phyloP scores from a whole-genome alignment of 2,329 filamentous ascomycete species.

The Cadophora gregata region DNA sequence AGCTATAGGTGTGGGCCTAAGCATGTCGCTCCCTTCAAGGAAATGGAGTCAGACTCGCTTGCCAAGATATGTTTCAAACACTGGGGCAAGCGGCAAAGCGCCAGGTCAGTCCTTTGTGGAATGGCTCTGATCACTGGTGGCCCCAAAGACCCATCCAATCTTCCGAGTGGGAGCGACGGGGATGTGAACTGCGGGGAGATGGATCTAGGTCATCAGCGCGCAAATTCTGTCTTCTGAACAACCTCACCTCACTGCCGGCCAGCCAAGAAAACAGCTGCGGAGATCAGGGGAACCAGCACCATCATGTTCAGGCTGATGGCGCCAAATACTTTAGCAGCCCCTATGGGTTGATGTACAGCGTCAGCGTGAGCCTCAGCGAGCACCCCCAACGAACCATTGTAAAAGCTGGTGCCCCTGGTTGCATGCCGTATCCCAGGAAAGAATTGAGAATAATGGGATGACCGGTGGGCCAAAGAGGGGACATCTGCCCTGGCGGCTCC shows the following conservation, averaged over 20 bases:
- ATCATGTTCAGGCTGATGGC: conserved; percentile 9
- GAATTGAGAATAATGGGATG: conserved; percentile 3
- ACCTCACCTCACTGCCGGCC: conserved; percentile 8
- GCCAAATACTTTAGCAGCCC: conserved; percentile 1
- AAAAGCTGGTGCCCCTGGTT: background rate
- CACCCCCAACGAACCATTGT: background rate
- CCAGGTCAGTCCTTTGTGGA: conserved; percentile 7
- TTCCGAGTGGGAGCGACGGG: background rate
- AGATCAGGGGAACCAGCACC: conserved; percentile 13
- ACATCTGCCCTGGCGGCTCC: conserved; percentile 4
- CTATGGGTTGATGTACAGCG: background rate
- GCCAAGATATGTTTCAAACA: conserved; percentile 19
- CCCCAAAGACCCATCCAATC: conserved; percentile 12
- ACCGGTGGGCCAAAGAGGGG: background rate
- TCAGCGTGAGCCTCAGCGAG: conserved; percentile 4
- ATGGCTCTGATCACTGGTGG: too few species aligned
- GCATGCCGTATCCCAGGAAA: background rate
- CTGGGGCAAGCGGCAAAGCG: conserved; percentile 17
- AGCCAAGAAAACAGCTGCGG: background rate
- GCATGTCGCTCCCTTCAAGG: background rate
- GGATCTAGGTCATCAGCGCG: conserved; percentile 1
- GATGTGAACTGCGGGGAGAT: background rate
- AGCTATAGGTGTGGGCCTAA: conserved; percentile 10
- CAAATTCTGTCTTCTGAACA: background rate
- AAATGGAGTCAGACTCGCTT: conserved; percentile 2